Conservation (phyloP, 1,284 basidiomycete species). For the Leccinum subspadiceum region DNA sequence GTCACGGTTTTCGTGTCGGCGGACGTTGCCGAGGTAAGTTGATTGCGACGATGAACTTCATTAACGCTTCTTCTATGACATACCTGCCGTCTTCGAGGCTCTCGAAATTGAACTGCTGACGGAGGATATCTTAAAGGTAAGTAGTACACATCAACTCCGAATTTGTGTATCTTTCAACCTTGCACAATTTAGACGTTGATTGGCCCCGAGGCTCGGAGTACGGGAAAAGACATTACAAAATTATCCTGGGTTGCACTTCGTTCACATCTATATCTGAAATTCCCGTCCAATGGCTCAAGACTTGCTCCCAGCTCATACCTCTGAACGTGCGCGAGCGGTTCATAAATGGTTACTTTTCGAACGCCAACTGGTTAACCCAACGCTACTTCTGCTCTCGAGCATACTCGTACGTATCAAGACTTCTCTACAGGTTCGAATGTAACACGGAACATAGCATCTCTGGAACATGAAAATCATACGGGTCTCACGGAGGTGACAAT, state of each 20-base stretch:
- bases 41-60: slow-evolving; percentile 9
- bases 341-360: slow-evolving; percentile 66
- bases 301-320: slow-evolving; percentile 77
- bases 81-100: slow-evolving; percentile 65
- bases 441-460: slow-evolving; percentile 40
- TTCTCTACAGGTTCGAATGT: slow-evolving; percentile 2
- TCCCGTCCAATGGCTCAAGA: slow-evolving; percentile 80
- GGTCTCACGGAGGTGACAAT: slow-evolving; percentile 60
- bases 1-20: slow-evolving; percentile 61
- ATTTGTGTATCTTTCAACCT: not conserved
- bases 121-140: slow-evolving; percentile 78
- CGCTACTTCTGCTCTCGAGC: slow-evolving; percentile 61
- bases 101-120: slow-evolving; percentile 85
- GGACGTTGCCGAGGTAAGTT: slow-evolving; percentile 45
- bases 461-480: slow-evolving; percentile 57
- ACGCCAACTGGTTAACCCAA: slow-evolving; percentile 74
- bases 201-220: slow-evolving; percentile 37
- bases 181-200: slow-evolving; percentile 36
- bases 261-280: slow-evolving; percentile 77
- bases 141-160: slow-evolving; percentile 11
- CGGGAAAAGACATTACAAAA: slow-evolving; percentile 57
- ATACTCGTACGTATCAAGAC: slow-evolving; percentile 47
- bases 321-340: slow-evolving; percentile 60
- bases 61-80: slow-evolving; percentile 40
- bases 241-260: slow-evolving; percentile 81